Base-by-base conservation (phyloP, 805 yeast species). In the Cyberlindnera galapagoensis region DNA sequence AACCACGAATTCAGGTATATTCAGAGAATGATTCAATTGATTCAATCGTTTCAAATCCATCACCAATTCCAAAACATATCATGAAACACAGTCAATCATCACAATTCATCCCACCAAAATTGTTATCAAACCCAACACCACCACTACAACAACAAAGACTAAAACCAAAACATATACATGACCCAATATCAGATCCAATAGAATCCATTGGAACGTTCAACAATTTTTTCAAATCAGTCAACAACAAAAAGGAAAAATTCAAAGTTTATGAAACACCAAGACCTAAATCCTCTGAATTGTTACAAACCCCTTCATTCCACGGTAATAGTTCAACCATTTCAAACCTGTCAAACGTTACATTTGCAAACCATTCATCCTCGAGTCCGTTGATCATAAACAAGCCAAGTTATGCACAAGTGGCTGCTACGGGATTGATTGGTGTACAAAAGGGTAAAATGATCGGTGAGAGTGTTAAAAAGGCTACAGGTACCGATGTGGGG, bases 241-340 rank as follows among this genome's bases (percentile, higher is more conserved):
- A 30, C 18, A 39, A 34, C 23, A 22, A 25, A n/a, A 47, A 42
- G 31, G 2, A 23, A 3, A 48, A 47, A 21, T 29, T 46, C 24
- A 43, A 47, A 8, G 43, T 48, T 16, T 51, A 47, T 26, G 38
- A 41, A 24, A 51, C 56, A 7, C 56, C 56, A 30, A 46, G 51
- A 33, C 53, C 54, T 6, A 51, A 50, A 32, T 51, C 56, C 9
- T 46, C 52, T 17, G 49, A 48, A 6, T n/a, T 50, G 19, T 25
- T 47, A 9, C 54, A 51, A 24, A 51, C 56, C 1, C 56, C 56
- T 12, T 47, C 54, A 6, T 51, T 38, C 29, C 33, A 30, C 7
- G 42, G 33, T 21, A 47, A 46, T 29, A 43, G 46, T n/a, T 43
- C 54, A 2, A 34, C 46, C 3, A 43, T 48, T 10, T 49, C 54